Evolutionary conservation across 441 rosid genomes (phyloP), one percentile per base, ranked within the genome.

Genomic region (Flueggea neowawraea): DNA sequence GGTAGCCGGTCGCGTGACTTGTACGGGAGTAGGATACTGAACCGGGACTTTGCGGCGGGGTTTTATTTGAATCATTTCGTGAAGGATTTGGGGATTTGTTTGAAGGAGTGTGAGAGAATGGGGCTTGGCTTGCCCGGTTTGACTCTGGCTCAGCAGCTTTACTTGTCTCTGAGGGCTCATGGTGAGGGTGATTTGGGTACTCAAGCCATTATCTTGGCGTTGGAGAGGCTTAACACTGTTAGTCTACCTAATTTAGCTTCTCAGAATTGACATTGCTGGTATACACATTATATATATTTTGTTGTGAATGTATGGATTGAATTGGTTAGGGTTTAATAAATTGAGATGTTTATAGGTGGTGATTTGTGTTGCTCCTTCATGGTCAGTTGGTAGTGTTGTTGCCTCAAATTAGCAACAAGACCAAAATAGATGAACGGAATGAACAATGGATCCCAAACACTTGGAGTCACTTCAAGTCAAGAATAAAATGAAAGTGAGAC

Each of bases 101-200:
- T 92, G 60, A 86, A 82, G 49, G 96, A 88, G 66, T 92, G 98
- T 62, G 79, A 93, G 70, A 81, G 63, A 45, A 85, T 90, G 97
- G 92, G 89, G 31, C 72, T 93, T 16, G 90, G 88, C 44, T 79
- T 93, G 73, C 97, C 92, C 10, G 92, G 97, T 1, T 68, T 88
- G 68, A 96, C 96, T 52, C 75, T 90, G 54, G 91, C 96, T 41
- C 92, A 90, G 22, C 97, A 88, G 79, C 94, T 93, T 75, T 90
- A 86, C 70, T 57, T 90, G 80, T 93, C 96, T 9, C 89, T 90
- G 5, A 90, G 83, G 83, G 97, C 97, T 60, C 95, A 88, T 14
- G 92, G 89, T 36, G 88, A 90, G 73, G 96, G 92, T 44, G 59
- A 74, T 80, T 77, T 92, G 52, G 96, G 96, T 0, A 86, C 85